Base-by-base conservation (phyloP, 345 rosid species). In the Jatropha curcas region DNA sequence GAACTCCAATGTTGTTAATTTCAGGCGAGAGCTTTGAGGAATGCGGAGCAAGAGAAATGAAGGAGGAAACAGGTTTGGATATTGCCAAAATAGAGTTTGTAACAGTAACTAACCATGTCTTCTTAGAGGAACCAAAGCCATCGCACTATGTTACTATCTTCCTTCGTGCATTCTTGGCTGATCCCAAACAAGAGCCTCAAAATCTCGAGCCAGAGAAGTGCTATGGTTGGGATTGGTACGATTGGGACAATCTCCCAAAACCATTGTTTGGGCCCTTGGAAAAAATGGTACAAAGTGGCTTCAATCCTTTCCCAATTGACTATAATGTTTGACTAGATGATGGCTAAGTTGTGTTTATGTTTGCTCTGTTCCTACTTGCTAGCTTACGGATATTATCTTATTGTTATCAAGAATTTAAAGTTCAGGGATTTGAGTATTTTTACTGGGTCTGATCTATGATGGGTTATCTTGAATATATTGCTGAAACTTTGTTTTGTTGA, bases 11-110 rank as follows among this genome's bases (percentile, higher is more conserved):
- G 14, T 11, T 56, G 1, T 17, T 25, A 7, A 0, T 67, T 77
- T 50, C 73, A 94, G 96, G 98, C 0, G 98, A 89, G 82, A 88
- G 90, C 83, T 94, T 94, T 43, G 95, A 90, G 82, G 98, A 74
- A 57, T 90, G 98, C 41, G 97, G 79, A 2, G 89, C 76, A 2
- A 88, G 98, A 39, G 98, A 94, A 68, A 22, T 87, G 74, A 84
- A 77, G 86, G 98, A 94, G 64, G 98, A 94, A 70, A 88, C 98
- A 0, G 97, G 95, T 1, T 41, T 94, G 67, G 81, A 78, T 53
- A 79, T 90, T 8, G 79, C 70, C 72, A 79, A 82, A 64, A 64
- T 74, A 20, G 89, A 87, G 76, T 70, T 74, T 11, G 48, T 90
- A 41, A 94, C 97, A 1, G 97, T 88, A 1, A 90, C 91, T 0